phyloP scores from a whole-genome alignment of 768 basidiomycete genomes.

The Lentinus tigrinus region DNA sequence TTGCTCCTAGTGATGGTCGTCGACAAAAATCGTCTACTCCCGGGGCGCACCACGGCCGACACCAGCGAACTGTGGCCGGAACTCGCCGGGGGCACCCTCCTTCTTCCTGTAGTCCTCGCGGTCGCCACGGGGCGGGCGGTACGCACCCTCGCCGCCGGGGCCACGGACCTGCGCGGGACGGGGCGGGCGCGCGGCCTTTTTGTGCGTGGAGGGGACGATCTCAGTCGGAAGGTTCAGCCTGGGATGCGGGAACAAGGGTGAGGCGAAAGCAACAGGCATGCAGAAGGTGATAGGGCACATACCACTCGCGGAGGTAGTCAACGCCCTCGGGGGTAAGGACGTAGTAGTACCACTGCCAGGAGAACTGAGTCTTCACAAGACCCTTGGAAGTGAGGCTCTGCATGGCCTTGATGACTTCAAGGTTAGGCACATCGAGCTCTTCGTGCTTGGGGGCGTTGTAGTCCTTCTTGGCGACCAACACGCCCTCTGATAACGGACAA shows the following conservation, averaged over 20 bases:
- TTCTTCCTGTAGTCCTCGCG: constrained; percentile 92
- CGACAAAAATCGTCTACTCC: constrained; percentile 39
- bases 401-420: constrained; percentile 72
- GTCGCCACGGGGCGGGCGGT: constrained; percentile 84
- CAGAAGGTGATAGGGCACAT: constrained; percentile 20
- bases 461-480: constrained; percentile 99
- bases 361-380: constrained; percentile 98
- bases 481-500: constrained; percentile 69
- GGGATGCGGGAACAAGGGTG: neutral
- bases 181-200: constrained; percentile 87
- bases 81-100: constrained; percentile 83
- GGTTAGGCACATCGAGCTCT: constrained; percentile 69
- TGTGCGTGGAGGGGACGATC: constrained; percentile 97
- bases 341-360: constrained; percentile 99
- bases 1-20: constrained; percentile 6
- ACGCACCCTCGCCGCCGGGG: constrained; percentile 72
- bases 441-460: constrained; percentile 97
- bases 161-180: constrained; percentile 73
- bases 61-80: constrained; percentile 84
- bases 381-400: constrained; percentile 71
- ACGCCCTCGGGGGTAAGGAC: constrained; percentile 95
- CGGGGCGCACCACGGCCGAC: constrained; percentile 87
- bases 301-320: constrained; percentile 93
- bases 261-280: neutral
- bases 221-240: constrained; percentile 94